Evolutionary conservation across 2,329 filamentous ascomycete species (phyloP).

Genomic region (Aspergillus sergii): DNA sequence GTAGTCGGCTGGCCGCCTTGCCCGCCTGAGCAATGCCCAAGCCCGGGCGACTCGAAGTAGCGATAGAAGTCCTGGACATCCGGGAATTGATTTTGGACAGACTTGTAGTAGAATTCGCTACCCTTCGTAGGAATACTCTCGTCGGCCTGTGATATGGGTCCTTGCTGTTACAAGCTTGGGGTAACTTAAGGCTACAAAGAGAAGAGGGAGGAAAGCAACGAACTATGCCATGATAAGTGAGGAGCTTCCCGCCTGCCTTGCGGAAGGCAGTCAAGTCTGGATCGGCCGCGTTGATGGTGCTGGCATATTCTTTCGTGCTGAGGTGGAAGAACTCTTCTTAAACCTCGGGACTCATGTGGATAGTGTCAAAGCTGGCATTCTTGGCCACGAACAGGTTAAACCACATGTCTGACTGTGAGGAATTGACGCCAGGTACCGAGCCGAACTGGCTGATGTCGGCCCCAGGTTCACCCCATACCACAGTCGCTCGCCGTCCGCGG

Average conservation of each 20-base stretch:
- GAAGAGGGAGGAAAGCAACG: conserved; percentile 11
- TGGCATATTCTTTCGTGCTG: conserved; percentile 29
- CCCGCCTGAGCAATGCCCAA: conserved; percentile 35
- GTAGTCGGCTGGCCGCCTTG: conserved; percentile 14
- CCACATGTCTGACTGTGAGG: too few relatives aligned
- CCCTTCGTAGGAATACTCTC: conserved; percentile 33
- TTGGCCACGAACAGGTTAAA: not conserved
- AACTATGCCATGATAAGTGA: conserved; percentile 44
- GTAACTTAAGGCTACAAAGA: not conserved
- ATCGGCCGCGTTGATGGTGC: conserved; percentile 36
- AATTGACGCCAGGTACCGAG: not conserved
- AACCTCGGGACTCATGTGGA: not conserved
- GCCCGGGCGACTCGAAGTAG: conserved; percentile 40
- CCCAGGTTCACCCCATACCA: not conserved
- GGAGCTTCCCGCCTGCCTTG: conserved; percentile 40
- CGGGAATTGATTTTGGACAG: conserved; percentile 25
- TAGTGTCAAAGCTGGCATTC: not conserved
- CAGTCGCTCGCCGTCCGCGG: not conserved
- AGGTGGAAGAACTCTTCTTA: conserved; percentile 17
- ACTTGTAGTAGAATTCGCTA: conserved; percentile 39
- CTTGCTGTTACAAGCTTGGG: not conserved
- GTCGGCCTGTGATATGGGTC: too few relatives aligned
- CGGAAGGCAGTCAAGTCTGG: conserved; percentile 42
- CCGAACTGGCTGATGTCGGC: not conserved
- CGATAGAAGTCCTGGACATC: conserved; percentile 36